Evolutionary conservation across 1,284 basidiomycete species (phyloP), one percentile per base, ranked within the genome.

Genomic region (Pseudozyma sp.): DNA sequence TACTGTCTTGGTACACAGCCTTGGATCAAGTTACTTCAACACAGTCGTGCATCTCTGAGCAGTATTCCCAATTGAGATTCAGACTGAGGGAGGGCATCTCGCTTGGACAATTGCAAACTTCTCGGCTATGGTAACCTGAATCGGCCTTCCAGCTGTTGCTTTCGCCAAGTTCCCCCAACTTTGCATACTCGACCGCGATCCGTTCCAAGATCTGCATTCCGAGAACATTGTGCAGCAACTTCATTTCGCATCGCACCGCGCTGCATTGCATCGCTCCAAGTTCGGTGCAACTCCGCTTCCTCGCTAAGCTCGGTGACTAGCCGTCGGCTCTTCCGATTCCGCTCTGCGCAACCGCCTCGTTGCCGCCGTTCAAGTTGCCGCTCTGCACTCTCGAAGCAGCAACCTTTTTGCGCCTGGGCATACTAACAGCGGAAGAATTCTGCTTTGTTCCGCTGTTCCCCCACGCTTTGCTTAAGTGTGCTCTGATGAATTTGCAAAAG

Each of bases 151-250:
- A 34, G 48, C n/a, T 21, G 43, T 25, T 25, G 45, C 45, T 25
- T 25, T 31, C 19, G 16, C 43, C 25, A 31, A 31, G 25, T 31
- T 6, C 3, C 25, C 25, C 3, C 25, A 6, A 31, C 25, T 31
- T 25, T 7, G 45, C 18, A 21, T 21, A 18, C 50, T 38, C 18
- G 10, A 52, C 36, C n/a, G 50, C n/a, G 34, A 16, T 40, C 16
- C 48, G 48, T 35, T 50, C 31, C 51, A 19, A 56, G 36, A 57
- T 56, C 44, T 49, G 54, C 54, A 56, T 48, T 48, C 54, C 36
- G 13, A 35, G n/a, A 16, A 39, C 54, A 56, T 40, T 40, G 13
- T 56, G 42, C 42, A 44, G 40, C 38, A 21, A n/a, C 39, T 40
- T n/a, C 39, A 40, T 8, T 40, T 31, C 25, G 6, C 25, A 3